These are phyloP conservation scores for Solanum hybrid DNA, from an alignment of 305 asterid species.

Conservation along the genomic window DNA sequence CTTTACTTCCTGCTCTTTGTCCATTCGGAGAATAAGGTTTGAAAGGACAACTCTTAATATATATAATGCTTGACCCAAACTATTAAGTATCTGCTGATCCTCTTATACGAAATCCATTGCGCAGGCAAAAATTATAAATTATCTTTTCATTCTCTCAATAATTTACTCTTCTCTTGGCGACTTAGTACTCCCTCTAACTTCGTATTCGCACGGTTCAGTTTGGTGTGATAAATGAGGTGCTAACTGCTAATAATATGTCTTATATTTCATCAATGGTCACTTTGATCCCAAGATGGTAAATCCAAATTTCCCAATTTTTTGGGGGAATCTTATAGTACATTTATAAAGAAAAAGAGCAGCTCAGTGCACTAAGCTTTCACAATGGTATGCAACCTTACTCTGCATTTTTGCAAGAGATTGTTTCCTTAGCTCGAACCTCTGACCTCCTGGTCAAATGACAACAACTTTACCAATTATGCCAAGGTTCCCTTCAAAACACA, in stretches of 20 bases:
- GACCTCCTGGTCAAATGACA: not conserved
- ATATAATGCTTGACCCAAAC: no score
- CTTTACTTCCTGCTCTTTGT: no score
- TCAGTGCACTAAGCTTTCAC: not conserved
- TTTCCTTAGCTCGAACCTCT: not conserved
- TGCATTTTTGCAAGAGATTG: not conserved
- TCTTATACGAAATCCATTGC: not conserved
- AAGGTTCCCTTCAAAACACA: not conserved
- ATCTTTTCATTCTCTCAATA: not conserved
- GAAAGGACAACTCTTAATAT: no score
- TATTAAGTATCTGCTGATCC: no score
- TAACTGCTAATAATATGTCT: not conserved
- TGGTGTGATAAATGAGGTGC: not conserved
- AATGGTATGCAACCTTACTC: not conserved
- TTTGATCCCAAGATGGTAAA: not conserved
- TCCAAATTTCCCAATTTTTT: not conserved
- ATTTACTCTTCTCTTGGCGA: not conserved
- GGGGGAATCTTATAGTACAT: not conserved
- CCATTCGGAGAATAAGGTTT: no score
- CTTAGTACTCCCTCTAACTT: not conserved
- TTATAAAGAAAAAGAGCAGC: not conserved
- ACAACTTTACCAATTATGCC: not conserved
- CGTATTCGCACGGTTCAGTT: not conserved
- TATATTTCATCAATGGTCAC: not conserved
- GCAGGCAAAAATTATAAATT: not conserved